Percentiles rank a stretch among this genome's conserved stretches.
Conservation (phyloP, 768 basidiomycete species). For the Kondoa malvinella region DNA sequence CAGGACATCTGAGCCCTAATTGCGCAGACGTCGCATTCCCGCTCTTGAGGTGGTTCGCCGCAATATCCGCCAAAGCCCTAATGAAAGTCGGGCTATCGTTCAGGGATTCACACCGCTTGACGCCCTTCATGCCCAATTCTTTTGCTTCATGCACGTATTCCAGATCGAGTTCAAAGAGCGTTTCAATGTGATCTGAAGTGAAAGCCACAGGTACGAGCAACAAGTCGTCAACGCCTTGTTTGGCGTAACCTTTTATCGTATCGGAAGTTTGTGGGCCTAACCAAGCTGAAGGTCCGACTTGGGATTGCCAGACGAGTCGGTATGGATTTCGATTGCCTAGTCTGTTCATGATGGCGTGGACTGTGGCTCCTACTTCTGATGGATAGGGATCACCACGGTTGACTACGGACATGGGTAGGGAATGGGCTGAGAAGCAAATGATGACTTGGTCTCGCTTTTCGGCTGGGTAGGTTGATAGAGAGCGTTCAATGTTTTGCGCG, state of each 20-base stretch:
- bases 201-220: constrained; percentile 90
- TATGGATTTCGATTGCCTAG: constrained; percentile 54
- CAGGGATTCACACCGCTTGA: constrained; percentile 71
- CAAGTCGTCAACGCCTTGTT: constrained; percentile 36
- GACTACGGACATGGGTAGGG: constrained; percentile 91
- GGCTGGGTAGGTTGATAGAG: constrained; percentile 59
- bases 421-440: constrained; percentile 90
- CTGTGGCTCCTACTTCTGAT: constrained; percentile 83
- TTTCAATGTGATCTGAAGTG: constrained; percentile 98
- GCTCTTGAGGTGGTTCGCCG: constrained; percentile 55
- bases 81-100: constrained; percentile 95
- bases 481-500: constrained; percentile 66
- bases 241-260: constrained; percentile 50
- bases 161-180: constrained; percentile 84
- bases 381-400: constrained; percentile 98
- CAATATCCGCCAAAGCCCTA: constrained; percentile 82
- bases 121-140: constrained; percentile 74
- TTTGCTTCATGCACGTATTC: constrained; percentile 82
- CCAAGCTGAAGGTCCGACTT: constrained; percentile 95
- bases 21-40: constrained; percentile 5
- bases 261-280: constrained; percentile 92
- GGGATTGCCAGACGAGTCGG: constrained; percentile 91
- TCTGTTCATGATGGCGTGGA: constrained; percentile 79
- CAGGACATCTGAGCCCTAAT: constrained; percentile 60
- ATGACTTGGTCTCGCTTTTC: constrained; percentile 56